phyloP scores from a whole-genome alignment of 345 rosid species.

The Mangifera indica region DNA sequence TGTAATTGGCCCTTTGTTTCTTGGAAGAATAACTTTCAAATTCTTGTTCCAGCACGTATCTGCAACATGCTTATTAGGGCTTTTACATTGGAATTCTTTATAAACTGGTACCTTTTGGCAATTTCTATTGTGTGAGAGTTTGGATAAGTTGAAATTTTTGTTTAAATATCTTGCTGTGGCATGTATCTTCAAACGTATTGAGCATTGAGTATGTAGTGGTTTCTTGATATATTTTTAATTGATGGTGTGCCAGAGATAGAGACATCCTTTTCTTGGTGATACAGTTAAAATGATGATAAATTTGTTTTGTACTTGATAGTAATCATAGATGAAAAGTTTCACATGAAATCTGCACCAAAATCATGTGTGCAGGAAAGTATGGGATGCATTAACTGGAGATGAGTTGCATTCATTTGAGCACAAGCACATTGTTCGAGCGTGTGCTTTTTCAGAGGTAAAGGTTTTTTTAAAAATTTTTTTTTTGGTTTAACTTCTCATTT shows the following conservation, averaged over 20 bases:
- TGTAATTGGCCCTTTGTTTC: slow-evolving; percentile 1
- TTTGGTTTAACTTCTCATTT: background rate
- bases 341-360: background rate
- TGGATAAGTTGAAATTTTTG: no score
- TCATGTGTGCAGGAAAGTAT: slow-evolving; percentile 35
- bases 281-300: background rate
- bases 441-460: slow-evolving; percentile 44
- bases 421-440: slow-evolving; percentile 49
- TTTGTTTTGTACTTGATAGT: background rate
- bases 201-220: background rate
- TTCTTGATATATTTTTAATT: background rate
- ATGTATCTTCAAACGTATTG: no score
- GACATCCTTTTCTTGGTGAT: background rate
- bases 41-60: background rate
- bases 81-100: background rate
- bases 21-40: background rate
- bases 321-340: background rate
- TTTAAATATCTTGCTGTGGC: no score
- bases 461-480: background rate
- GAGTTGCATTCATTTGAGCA: slow-evolving; percentile 44
- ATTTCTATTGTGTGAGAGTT: background rate
- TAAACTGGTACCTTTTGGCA: background rate
- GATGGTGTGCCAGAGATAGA: background rate
- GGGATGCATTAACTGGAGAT: slow-evolving; percentile 48
- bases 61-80: background rate